Conservation (phyloP, 2,329 filamentous ascomycete genomes). For the Pseudogymnoascus sp. region DNA sequence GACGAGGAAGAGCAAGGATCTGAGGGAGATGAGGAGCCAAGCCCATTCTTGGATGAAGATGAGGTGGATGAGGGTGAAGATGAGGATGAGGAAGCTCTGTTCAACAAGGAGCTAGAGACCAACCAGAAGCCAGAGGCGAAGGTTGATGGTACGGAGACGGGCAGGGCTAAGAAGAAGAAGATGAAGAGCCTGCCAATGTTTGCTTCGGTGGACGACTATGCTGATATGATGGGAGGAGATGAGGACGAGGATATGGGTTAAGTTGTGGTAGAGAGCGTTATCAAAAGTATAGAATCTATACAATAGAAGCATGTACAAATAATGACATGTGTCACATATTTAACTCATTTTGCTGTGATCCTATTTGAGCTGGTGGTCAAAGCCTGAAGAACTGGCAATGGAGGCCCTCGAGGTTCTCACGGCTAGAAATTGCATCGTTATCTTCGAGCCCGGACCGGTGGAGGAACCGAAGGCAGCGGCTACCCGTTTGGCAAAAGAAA, state of each 20-base stretch:
- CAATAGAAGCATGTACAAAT: constrained; percentile 10
- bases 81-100: constrained; percentile 41
- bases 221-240: constrained; percentile 69
- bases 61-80: constrained; percentile 32
- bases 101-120: constrained; percentile 28
- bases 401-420: too few species aligned
- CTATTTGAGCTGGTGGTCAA: neutral
- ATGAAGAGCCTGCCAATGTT: constrained; percentile 87
- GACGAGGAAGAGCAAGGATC: constrained; percentile 38
- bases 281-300: constrained; percentile 1
- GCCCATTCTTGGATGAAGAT: constrained; percentile 21
- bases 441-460: too few species aligned
- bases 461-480: too few species aligned
- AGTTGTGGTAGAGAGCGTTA: neutral
- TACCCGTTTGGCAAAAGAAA: too few species aligned
- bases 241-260: constrained; percentile 38
- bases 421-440: too few species aligned
- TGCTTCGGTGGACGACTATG: constrained; percentile 90
- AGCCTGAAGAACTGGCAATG: too few species aligned
- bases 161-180: constrained; percentile 65
- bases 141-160: constrained; percentile 31
- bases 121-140: constrained; percentile 34
- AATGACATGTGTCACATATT: constrained; percentile 11
- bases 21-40: constrained; percentile 32
- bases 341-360: neutral